phyloP scores from a whole-genome alignment of 164 flowering plant genomes.

The Brasenia schreberi region DNA sequence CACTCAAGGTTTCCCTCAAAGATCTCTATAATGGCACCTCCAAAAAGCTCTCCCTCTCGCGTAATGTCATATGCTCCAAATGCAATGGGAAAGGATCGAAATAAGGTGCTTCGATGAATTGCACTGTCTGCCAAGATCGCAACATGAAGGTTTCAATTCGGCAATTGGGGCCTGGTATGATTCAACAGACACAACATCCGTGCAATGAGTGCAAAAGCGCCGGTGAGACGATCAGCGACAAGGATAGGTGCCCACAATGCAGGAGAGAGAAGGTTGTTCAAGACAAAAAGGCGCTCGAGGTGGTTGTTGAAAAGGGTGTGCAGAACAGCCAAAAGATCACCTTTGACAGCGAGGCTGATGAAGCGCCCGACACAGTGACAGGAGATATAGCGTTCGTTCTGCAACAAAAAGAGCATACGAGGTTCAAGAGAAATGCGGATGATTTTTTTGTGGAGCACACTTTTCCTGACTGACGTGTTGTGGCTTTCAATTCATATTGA shows the following conservation, averaged over 20 bases:
- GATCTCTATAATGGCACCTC: slow-evolving; percentile 50
- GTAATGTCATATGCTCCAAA: slow-evolving; percentile 71
- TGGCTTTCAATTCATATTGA: slow-evolving; percentile 61
- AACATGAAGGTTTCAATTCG: slow-evolving; percentile 83
- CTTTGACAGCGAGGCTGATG: slow-evolving; percentile 88
- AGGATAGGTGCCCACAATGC: slow-evolving; percentile 72
- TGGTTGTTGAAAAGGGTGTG: slow-evolving; percentile 82
- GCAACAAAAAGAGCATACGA: slow-evolving; percentile 84
- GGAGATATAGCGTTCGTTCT: slow-evolving; percentile 82
- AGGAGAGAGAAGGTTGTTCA: slow-evolving; percentile 84
- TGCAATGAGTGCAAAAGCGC: slow-evolving; percentile 83
- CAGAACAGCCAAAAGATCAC: slow-evolving; percentile 77
- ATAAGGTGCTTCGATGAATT: slow-evolving; percentile 69
- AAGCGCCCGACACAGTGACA: slow-evolving; percentile 77
- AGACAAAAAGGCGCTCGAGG: slow-evolving; percentile 85
- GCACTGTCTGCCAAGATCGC: slow-evolving; percentile 61
- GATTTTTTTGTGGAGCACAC: slow-evolving; percentile 67
- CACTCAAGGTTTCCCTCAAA: slow-evolving; percentile 48
- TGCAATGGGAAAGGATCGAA: slow-evolving; percentile 82
- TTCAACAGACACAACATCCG: slow-evolving; percentile 85
- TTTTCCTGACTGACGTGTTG: slow-evolving; percentile 75
- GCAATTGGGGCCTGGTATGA: slow-evolving; percentile 82
- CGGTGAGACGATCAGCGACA: slow-evolving; percentile 69
- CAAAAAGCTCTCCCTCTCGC: slow-evolving; percentile 63
- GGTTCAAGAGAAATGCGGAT: slow-evolving; percentile 75